Conservation (phyloP, 495 filamentous ascomycete species). For the Lasiosphaeris hirsuta region DNA sequence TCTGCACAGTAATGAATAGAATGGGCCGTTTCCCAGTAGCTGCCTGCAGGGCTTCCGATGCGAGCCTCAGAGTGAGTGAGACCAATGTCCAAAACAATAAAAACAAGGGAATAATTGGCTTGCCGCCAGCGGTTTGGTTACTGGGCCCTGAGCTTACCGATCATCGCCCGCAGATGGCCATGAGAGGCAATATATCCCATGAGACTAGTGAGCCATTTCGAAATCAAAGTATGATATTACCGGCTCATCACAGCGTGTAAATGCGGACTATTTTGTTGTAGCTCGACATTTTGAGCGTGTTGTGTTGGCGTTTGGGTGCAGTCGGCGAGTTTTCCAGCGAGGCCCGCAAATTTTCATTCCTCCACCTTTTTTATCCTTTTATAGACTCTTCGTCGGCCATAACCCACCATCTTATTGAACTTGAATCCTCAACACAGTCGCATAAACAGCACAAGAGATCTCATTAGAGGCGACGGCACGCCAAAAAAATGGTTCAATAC, state of each 20-base stretch:
- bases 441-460: background rate
- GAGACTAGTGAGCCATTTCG: no score
- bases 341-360: background rate
- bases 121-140: no score
- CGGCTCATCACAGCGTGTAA: no score
- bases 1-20: constrained; percentile 3
- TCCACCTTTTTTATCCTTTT: background rate
- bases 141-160: no score
- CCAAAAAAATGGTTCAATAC: constrained; percentile 63
- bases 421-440: background rate
- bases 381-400: background rate
- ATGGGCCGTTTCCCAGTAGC: background rate
- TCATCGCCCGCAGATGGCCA: no score
- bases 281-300: background rate
- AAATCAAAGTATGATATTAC: no score
- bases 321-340: background rate
- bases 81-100: no score
- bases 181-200: no score
- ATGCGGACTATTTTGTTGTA: background rate
- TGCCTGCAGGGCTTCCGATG: no score
- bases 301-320: background rate
- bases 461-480: background rate
- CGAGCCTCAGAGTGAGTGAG: no score
- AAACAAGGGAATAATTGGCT: no score
- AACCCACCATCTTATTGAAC: background rate